Percentiles rank a stretch among this genome's conserved stretches.
Evolutionary conservation across 805 yeast species (phyloP).

Genomic region (Yarrowia deformans): DNA sequence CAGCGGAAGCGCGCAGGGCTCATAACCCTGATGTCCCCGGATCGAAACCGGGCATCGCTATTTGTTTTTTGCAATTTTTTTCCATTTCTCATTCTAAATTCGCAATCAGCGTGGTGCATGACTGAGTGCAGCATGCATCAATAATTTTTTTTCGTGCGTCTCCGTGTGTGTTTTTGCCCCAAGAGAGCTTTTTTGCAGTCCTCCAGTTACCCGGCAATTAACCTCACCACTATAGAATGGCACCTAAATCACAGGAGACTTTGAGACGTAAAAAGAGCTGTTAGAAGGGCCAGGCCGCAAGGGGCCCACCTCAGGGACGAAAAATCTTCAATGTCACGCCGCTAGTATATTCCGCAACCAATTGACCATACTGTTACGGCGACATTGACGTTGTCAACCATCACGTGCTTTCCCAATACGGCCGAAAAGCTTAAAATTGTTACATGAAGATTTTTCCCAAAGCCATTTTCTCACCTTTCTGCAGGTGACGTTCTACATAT

Average conservation of each 20-base stretch:
- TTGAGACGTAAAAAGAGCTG: neutral
- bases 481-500: slow-evolving; percentile 40
- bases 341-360: neutral
- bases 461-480: slow-evolving; percentile 15
- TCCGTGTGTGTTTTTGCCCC: slow-evolving; percentile 3
- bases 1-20: slow-evolving; percentile 94
- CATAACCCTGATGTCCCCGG: slow-evolving; percentile 94
- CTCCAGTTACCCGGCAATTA: slow-evolving; percentile 36
- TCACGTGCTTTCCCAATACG: slow-evolving; percentile 39
- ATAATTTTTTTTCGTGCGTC: neutral
- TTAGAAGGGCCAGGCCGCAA: neutral
- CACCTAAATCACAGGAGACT: slow-evolving; percentile 11
- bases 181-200: neutral
- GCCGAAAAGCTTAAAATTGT: slow-evolving; percentile 26
- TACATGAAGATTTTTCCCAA: slow-evolving; percentile 38
- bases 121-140: neutral
- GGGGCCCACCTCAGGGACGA: neutral
- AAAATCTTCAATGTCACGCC: neutral
- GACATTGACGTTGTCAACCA: neutral
- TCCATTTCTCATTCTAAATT: too few species aligned
- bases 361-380: slow-evolving; percentile 10
- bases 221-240: slow-evolving; percentile 11
- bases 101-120: neutral
- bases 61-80: neutral
- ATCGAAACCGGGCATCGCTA: slow-evolving; percentile 92